Evolutionary conservation across 805 yeast genomes (phyloP).

Genomic region (Torulaspora microellipsoides): DNA sequence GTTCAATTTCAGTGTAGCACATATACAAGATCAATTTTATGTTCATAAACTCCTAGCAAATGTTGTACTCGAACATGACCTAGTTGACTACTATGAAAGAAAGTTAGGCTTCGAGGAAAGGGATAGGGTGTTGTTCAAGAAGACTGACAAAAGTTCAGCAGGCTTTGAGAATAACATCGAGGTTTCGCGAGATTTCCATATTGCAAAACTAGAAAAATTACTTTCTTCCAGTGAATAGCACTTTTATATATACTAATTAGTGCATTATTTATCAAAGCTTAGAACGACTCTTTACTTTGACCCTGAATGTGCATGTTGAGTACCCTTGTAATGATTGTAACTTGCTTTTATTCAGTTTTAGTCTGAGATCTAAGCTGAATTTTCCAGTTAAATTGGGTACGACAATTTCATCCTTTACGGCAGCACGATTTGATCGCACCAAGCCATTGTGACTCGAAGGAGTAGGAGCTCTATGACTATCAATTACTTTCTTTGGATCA

Average conservation of each 20-base stretch:
- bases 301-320: conserved; percentile 25
- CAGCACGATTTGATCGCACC: no score
- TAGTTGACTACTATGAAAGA: conserved; percentile 42
- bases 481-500: no score
- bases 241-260: neutral
- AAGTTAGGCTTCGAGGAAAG: conserved; percentile 38
- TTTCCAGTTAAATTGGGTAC: conserved; percentile 2
- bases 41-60: conserved; percentile 34
- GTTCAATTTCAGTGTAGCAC: conserved; percentile 8
- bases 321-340: conserved; percentile 13
- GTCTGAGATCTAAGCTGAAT: conserved; percentile 14
- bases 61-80: conserved; percentile 47
- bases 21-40: conserved; percentile 35
- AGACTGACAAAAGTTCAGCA: conserved; percentile 18
- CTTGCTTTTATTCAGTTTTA: conserved; percentile 9
- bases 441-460: no score
- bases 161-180: conserved; percentile 38
- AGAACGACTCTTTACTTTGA: conserved; percentile 14
- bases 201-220: conserved; percentile 28
- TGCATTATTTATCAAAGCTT: neutral
- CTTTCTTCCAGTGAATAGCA: neutral
- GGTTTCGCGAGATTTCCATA: conserved; percentile 39
- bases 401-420: no score
- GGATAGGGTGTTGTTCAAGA: conserved; percentile 25
- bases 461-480: no score